phyloP scores from a whole-genome alignment of 2,329 filamentous ascomycete species.

The Elsinoe fawcettii region DNA sequence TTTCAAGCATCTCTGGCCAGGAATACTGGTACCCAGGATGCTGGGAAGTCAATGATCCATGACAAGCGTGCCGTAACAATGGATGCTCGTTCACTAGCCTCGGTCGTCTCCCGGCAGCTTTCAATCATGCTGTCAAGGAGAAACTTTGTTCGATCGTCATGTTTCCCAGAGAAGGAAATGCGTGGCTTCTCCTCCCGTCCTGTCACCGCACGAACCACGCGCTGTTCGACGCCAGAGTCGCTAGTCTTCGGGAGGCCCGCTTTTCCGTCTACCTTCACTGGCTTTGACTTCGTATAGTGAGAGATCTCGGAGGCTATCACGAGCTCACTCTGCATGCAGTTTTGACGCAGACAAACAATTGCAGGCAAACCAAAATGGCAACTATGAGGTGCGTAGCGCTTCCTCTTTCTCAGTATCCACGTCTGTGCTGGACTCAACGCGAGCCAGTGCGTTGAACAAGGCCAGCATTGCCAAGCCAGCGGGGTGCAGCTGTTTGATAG shows the following conservation, averaged over 20 bases:
- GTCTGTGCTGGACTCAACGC: background rate
- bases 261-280: slow-evolving; percentile 9
- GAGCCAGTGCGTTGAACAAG: background rate
- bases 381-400: too few relatives aligned
- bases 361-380: too few relatives aligned
- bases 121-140: background rate
- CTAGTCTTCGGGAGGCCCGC: slow-evolving; percentile 11
- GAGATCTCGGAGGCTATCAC: background rate
- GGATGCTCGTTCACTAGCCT: background rate
- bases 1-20: background rate
- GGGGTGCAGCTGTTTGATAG: background rate
- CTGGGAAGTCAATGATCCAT: background rate
- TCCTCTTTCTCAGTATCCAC: too few relatives aligned
- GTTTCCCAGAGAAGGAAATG: slow-evolving; percentile 11
- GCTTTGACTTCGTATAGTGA: background rate
- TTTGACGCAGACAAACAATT: background rate
- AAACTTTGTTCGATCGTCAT: slow-evolving; percentile 4
- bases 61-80: background rate
- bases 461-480: background rate
- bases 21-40: background rate
- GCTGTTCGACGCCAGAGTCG: slow-evolving; percentile 5
- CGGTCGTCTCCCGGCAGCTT: slow-evolving; percentile 6
- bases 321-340: background rate
- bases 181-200: slow-evolving; percentile 6
- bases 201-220: slow-evolving; percentile 12